These are phyloP conservation scores for Apiotrichum akiyoshidainum DNA, from an alignment of 1,284 basidiomycete genomes.

Conservation along the genomic window DNA sequence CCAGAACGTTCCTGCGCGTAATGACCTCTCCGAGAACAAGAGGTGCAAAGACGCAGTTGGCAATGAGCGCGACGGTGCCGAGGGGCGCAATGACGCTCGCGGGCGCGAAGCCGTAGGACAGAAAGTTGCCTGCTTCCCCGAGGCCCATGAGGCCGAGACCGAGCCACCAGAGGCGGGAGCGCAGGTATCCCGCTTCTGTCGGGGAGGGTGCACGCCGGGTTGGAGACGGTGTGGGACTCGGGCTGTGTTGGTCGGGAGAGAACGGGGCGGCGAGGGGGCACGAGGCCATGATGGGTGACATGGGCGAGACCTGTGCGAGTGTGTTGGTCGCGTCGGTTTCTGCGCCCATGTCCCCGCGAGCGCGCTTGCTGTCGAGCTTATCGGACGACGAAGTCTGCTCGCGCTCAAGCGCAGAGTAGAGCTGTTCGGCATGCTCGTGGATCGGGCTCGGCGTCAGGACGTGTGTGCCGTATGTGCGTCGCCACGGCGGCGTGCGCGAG, in stretches of 20 bases:
- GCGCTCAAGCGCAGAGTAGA: neutral
- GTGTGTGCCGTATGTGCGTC: neutral
- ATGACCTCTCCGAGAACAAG: constrained; percentile 61
- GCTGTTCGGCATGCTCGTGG: neutral
- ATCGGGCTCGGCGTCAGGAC: neutral
- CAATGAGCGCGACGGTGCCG: constrained; percentile 84
- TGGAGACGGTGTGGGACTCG: constrained; percentile 6
- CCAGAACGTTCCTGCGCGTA: constrained; percentile 72
- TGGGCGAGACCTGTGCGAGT: neutral
- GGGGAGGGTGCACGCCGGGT: constrained; percentile 10
- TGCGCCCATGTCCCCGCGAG: no score
- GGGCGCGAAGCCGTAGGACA: constrained; percentile 83
- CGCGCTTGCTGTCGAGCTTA: no score
- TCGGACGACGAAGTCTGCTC: neutral
- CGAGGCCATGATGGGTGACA: neutral
- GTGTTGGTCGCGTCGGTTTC: no score
- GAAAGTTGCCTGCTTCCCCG: constrained; percentile 88
- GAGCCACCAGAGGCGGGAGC: constrained; percentile 85
- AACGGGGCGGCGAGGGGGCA: constrained; percentile 5
- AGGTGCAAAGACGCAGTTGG: constrained; percentile 92
- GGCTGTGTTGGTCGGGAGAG: no score
- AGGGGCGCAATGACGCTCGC: constrained; percentile 93
- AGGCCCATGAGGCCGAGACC: constrained; percentile 86
- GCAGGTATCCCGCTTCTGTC: constrained; percentile 62
- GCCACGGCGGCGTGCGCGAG: neutral